Conservation (phyloP, 2,329 filamentous ascomycete species). For the Clonostachys sp. region DNA sequence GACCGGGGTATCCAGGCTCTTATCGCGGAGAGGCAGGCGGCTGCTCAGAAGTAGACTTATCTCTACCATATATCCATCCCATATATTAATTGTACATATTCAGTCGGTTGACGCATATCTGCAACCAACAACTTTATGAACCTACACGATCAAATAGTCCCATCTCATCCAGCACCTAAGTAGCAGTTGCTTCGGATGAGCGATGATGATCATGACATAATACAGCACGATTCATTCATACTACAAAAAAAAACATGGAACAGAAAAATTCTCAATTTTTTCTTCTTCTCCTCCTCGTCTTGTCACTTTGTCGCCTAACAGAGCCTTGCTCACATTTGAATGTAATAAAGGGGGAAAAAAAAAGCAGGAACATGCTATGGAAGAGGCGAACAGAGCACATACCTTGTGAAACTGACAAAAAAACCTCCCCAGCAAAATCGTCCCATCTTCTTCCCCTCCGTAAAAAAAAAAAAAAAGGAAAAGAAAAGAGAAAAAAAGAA, state of each 20-base stretch:
- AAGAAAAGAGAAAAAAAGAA: not conserved
- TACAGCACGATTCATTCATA: not conserved
- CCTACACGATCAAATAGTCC: too few species aligned
- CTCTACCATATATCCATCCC: too few species aligned
- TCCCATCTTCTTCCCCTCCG: too few species aligned
- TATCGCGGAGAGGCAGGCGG: slow-evolving; percentile 44
- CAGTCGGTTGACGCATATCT: too few species aligned
- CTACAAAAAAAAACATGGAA: not conserved
- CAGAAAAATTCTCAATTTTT: not conserved
- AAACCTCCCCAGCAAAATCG: too few species aligned
- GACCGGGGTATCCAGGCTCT: slow-evolving; percentile 43
- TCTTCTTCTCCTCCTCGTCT: not conserved
- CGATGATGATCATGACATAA: not conserved
- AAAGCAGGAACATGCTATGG: too few species aligned
- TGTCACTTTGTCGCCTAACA: not conserved
- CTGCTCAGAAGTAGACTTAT: slow-evolving; percentile 14
- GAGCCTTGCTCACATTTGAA: slow-evolving; percentile 17
- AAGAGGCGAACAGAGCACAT: too few species aligned
- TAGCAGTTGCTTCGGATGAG: too few species aligned
- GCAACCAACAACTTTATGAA: too few species aligned
- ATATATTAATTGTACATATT: too few species aligned
- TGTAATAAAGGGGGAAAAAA: slow-evolving; percentile 10
- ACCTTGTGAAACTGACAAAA: too few species aligned
- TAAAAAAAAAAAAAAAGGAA: not conserved
- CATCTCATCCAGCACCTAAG: too few species aligned